A percentile compares a stretch with the other conserved stretches of the same genome.
phyloP scores from a whole-genome alignment of 2,329 filamentous ascomycete species.

The Ascochyta clinopodiicola region DNA sequence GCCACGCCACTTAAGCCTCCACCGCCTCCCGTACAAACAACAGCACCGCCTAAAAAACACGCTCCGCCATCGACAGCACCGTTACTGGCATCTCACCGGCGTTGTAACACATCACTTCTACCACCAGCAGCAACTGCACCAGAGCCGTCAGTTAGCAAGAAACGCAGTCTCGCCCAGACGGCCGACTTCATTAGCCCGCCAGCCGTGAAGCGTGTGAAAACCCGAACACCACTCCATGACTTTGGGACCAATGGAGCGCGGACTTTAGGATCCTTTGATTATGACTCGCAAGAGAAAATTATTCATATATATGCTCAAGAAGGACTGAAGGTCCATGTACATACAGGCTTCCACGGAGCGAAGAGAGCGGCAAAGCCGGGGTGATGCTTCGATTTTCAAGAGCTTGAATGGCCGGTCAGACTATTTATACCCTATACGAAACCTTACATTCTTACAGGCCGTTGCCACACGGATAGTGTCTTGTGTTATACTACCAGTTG shows the following conservation, averaged over 20 bases:
- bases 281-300: background rate
- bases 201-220: background rate
- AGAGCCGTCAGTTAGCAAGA: background rate
- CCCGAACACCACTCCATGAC: background rate
- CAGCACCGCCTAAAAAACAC: background rate
- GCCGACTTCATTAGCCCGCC: background rate
- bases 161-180: background rate
- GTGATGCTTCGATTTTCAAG: background rate
- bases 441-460: too few species aligned
- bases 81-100: background rate
- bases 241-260: background rate
- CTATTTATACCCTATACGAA: too few species aligned
- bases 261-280: background rate
- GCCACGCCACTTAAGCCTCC: conserved; percentile 8
- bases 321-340: conserved; percentile 1
- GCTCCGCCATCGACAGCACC: conserved; percentile 1
- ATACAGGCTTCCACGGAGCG: background rate
- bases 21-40: background rate
- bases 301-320: conserved; percentile 1
- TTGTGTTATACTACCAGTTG: too few species aligned
- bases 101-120: too few species aligned
- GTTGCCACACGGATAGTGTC: too few species aligned
- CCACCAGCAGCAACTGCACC: background rate
- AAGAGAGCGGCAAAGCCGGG: background rate
- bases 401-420: background rate